A percentile compares a stretch with the other conserved stretches of the same genome.
Conservation (phyloP, 805 yeast genomes). For the Peterozyma xylosa region DNA sequence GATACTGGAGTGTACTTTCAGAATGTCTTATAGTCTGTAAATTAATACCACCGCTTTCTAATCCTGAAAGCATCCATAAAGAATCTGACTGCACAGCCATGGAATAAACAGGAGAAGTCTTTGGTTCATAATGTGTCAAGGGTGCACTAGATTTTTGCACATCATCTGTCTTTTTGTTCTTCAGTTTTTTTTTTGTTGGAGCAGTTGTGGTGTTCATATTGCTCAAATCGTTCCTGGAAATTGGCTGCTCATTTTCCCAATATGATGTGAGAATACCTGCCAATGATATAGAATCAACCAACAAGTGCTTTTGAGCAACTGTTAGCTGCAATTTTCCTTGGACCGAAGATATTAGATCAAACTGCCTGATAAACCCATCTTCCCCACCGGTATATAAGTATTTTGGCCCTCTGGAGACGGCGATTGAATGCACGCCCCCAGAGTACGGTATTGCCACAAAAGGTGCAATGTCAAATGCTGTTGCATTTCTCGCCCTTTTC, state of each 20-base stretch:
- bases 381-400: constrained; percentile 94
- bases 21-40: constrained; percentile 74
- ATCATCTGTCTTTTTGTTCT: constrained; percentile 18
- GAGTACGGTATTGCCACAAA: constrained; percentile 84
- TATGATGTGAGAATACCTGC: constrained; percentile 80
- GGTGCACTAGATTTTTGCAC: constrained; percentile 21
- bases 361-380: constrained; percentile 89
- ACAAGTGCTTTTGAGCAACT: constrained; percentile 82
- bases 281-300: constrained; percentile 77
- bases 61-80: constrained; percentile 78
- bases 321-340: constrained; percentile 85
- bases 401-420: constrained; percentile 71
- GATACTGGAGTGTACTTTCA: constrained; percentile 78
- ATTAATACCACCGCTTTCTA: constrained; percentile 78
- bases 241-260: constrained; percentile 96
- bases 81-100: constrained; percentile 79
- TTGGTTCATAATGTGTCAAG: constrained; percentile 43
- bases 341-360: constrained; percentile 77
- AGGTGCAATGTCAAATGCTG: constrained; percentile 67
- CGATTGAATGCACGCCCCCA: constrained; percentile 68
- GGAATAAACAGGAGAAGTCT: constrained; percentile 79
- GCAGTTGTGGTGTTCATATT: constrained; percentile 15
- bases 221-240: constrained; percentile 32
- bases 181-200: constrained; percentile 16
- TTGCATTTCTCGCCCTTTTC: constrained; percentile 41